Evolutionary conservation across 2,329 filamentous ascomycete species (phyloP).

Genomic region (Diplocarpon rosae): DNA sequence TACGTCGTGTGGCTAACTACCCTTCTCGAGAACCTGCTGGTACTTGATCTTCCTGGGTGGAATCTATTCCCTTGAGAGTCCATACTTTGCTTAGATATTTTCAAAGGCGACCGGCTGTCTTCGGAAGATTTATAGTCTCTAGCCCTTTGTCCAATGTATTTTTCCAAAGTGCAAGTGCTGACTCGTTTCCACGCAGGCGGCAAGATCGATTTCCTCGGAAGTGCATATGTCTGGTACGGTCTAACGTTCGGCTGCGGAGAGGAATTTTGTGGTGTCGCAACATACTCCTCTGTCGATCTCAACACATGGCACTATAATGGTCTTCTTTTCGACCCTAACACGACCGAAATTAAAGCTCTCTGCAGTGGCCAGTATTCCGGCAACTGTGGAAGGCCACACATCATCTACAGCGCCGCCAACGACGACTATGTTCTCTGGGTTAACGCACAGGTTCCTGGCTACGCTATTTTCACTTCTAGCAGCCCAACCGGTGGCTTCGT

Average conservation of each 20-base stretch:
- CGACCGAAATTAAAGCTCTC: constrained; percentile 9
- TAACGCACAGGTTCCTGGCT: constrained; percentile 13
- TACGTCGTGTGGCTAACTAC: neutral
- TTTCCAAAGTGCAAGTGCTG: neutral
- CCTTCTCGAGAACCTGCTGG: no score
- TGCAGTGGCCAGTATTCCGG: constrained; percentile 8
- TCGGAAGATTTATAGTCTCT: neutral
- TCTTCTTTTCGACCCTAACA: constrained; percentile 15
- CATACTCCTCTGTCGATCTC: constrained; percentile 17
- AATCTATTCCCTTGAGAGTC: no score
- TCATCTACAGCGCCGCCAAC: constrained; percentile 13
- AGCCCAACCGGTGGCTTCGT: constrained; percentile 12
- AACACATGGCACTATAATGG: constrained; percentile 17
- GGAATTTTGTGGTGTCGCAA: constrained; percentile 18
- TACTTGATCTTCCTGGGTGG: no score
- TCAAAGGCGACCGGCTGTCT: neutral
- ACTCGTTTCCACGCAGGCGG: constrained; percentile 5
- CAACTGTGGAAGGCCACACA: constrained; percentile 17
- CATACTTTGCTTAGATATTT: no score
- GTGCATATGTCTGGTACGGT: constrained; percentile 20
- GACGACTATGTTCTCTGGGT: constrained; percentile 15
- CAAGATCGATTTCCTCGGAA: constrained; percentile 19
- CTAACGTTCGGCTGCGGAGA: constrained; percentile 12
- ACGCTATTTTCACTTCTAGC: constrained; percentile 13
- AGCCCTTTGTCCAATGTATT: neutral